These are phyloP conservation scores for Podaxis mareebaensis DNA, from an alignment of 768 basidiomycete genomes.

Conservation along the genomic window DNA sequence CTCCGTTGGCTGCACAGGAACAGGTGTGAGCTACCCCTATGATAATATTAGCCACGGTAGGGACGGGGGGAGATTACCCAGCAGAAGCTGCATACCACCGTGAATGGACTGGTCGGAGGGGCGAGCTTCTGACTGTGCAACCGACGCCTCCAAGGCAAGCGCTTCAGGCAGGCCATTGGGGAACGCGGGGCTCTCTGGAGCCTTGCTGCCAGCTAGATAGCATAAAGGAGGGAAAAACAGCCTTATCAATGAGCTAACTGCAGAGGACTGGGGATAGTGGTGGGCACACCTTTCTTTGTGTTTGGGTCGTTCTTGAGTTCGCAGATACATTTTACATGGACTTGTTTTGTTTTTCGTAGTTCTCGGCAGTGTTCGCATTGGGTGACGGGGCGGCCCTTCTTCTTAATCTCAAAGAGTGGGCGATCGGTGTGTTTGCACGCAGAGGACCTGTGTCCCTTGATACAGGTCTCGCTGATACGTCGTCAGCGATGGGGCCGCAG, in stretches of 20 bases:
- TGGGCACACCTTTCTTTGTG: conserved; percentile 63
- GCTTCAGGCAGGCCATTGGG: conserved; percentile 70
- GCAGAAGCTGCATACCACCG: conserved; percentile 60
- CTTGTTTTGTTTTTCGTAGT: conserved; percentile 80
- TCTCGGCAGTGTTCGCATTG: conserved; percentile 90
- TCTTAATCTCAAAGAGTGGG: conserved; percentile 89
- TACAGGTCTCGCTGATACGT: conserved; percentile 77
- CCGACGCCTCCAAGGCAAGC: conserved; percentile 61
- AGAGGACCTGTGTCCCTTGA: conserved; percentile 91
- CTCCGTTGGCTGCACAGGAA: conserved; percentile 51
- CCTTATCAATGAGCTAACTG: conserved; percentile 50
- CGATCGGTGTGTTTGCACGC: conserved; percentile 87
- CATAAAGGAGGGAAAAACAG: conserved; percentile 25
- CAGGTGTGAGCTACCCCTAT: conserved; percentile 43
- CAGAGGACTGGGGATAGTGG: conserved; percentile 13
- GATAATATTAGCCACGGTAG: conserved; percentile 45
- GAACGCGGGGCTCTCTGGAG: conserved; percentile 73
- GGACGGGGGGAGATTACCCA: conserved; percentile 37
- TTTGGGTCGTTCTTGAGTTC: conserved; percentile 65
- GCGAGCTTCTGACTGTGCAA: conserved; percentile 51
- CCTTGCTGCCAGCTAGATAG: conserved; percentile 46
- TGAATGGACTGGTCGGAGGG: conserved; percentile 59
- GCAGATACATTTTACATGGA: conserved; percentile 87
- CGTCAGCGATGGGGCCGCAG: conserved; percentile 16
- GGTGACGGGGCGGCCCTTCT: conserved; percentile 89